Evolutionary conservation across 1,284 basidiomycete genomes (phyloP), one percentile per base, ranked within the genome.

Genomic region (Termitomyces sp.): DNA sequence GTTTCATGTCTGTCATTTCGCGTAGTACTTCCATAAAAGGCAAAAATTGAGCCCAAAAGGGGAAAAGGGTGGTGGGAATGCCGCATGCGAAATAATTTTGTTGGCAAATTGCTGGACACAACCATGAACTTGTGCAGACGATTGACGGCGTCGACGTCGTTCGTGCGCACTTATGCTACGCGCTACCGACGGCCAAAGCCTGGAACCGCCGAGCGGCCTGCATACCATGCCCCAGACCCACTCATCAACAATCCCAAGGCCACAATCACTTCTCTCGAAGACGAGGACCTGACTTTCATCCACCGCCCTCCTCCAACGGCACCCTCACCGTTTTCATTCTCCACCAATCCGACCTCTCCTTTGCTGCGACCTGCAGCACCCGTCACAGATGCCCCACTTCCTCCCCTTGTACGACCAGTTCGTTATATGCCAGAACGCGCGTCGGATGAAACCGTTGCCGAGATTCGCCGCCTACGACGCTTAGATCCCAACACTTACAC

Each of bases 291-390:
- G 51, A 87, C 86, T 0, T 90, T 91, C 65, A 83, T 91, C 55
- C 86, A 87, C 65, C 83, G 88, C 40, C 86, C 86, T 24, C 88
- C 88, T 0, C 86, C 88, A 0, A 80, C 84, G 2, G 77, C 81
- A 8, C 83, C 85, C 4, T 76, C 86, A 13, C 86, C 87, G 5
- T 72, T 77, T 55, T 91, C 88, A 16, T 78, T 82, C 53, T 83
- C 81, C 2, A 80, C 81, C 8, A 72, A 76, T 13, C 88, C 88
- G 11, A 68, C 77, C 2, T 91, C 88, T 0, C 86, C 88, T 0
- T 73, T 91, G 2, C 75, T 91, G 11, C 68, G 65, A 3, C 64
- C 73, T 30, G 62, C 70, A 3, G 59, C 70, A 8, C 40, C 68
- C 8, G 53, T 66, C 3, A 55, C 63, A 10, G 57, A 58, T 2